Base-by-base conservation (phyloP, 2,329 filamentous ascomycete species). In the Aspergillus sojae region DNA sequence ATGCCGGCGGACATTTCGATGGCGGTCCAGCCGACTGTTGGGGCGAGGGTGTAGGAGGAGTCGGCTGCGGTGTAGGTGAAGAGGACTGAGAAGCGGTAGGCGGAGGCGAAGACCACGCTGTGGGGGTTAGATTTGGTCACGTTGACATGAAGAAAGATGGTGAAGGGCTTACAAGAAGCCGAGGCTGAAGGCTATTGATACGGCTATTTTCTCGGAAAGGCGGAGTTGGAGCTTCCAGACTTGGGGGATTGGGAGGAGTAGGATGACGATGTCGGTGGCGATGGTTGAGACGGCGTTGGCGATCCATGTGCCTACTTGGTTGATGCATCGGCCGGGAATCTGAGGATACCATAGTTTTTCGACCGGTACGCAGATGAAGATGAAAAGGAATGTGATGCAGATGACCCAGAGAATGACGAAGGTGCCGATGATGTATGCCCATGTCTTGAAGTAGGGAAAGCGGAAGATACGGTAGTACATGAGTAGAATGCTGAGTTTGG, bases 381-480 rank as follows among this genome's bases (percentile, higher is more conserved):
- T 65, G 57, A 72, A 73, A 5, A 72, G 36, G 26, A 74, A 73
- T 14, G 70, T 73, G 62, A 73, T 70, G 30, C 64, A 70, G 59
- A 74, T 70, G 11, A 71, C 70, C 71, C 72, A 72, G 45, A 64
- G 39, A 14, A 71, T 62, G 30, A 73, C 62, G 57, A 72, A 73
- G 36, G 58, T 61, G 32, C 68, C 70, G 65, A 72, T 72, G 41
- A 67, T 62, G 45, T 71, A 72, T 34, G 71, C 70, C 70, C 71
- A 72, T 62, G 56, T 65, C 57, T 73, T 72, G 68, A 73, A 72
- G 62, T 67, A 70, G 12, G 67, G 54, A 32, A 73, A 68, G 46
- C 55, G 68, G 65, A 73, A 73, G 61, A 73, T 72, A 23, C 71
- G 70, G 53, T 73, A 73, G 67, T 73, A 73, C 67, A 73, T 68